Base-by-base conservation (phyloP, 2,329 filamentous ascomycete genomes). In the Trichocomaceae sp. region DNA sequence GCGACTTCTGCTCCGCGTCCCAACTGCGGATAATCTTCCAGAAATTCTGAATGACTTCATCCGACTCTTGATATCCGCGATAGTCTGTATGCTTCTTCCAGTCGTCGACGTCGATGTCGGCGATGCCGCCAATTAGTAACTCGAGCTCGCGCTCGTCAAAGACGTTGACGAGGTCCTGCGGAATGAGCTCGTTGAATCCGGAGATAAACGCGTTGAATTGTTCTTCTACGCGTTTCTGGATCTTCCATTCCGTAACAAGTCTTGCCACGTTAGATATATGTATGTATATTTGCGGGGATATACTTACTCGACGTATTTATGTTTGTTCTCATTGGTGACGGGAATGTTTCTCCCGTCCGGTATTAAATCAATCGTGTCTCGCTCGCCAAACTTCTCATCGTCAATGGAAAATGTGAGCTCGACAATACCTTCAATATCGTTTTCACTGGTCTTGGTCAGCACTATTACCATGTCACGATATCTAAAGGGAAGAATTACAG, bases 11-110 rank as follows among this genome's bases (percentile, higher is more conserved):
- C 73, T 99, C 93, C 26, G 93, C 90, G 70, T 99, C 93, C 93
- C 93, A 99, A 58, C 84, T 89, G 62, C 92, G 86, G 61, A 99
- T 93, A 57, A 83, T 79, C 79, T 96, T 91, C 93, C 93, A 99
- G 82, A 99, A 99, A 78, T 95, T 91, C 72, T 95, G 88, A 62
- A 99, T 93, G 23, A 99, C 93, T 68, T 96, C 90, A 65, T 99
- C 93, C 55, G 86, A 90, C 75, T 99, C 93, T 9, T 95, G 96
- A 80, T 99, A 99, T 53, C 93, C 93, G 64, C 93, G 87, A 74
- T 99, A 99, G 69, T 99, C 93, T 47, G 93, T 99, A 76, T 99
- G 93, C 79, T 99, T 99, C 86, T 99, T 97, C 93, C 93, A 99
- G 74, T 99, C 93, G 58, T 99, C 93, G 15, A 99, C 92, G 67